Conservation (phyloP, 2,329 filamentous ascomycete species). For the Phaeosphaeriaceae sp. region DNA sequence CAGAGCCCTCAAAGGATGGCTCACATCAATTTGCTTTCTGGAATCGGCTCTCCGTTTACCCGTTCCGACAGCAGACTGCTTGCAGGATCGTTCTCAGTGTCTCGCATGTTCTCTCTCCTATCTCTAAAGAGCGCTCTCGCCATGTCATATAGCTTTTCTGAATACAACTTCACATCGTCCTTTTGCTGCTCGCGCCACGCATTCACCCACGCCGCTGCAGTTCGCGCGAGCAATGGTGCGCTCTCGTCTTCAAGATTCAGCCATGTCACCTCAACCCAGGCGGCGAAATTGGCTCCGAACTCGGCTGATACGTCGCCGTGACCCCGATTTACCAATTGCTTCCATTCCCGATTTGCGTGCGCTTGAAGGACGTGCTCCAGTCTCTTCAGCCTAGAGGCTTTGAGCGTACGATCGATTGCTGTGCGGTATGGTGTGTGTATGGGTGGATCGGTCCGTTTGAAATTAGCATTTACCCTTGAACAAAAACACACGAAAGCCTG, state of each 20-base stretch:
- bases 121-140: neutral
- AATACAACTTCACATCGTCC: neutral
- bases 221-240: neutral
- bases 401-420: neutral
- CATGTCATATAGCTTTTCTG: neutral
- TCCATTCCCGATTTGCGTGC: neutral
- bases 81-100: neutral
- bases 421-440: constrained; percentile 1
- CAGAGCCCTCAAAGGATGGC: neutral
- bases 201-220: neutral
- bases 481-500: no score
- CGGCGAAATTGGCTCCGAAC: constrained; percentile 1
- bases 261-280: constrained; percentile 1
- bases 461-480: neutral
- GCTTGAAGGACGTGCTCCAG: neutral
- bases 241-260: neutral
- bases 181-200: neutral
- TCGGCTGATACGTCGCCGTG: neutral
- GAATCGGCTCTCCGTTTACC: neutral
- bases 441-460: neutral
- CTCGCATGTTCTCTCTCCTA: neutral
- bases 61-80: neutral
- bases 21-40: neutral
- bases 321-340: neutral
- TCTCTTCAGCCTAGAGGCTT: neutral